Evolutionary conservation across 2,329 filamentous ascomycete species (phyloP), one percentile per base, ranked within the genome.

Genomic region (Sarocladiaceae sp.): DNA sequence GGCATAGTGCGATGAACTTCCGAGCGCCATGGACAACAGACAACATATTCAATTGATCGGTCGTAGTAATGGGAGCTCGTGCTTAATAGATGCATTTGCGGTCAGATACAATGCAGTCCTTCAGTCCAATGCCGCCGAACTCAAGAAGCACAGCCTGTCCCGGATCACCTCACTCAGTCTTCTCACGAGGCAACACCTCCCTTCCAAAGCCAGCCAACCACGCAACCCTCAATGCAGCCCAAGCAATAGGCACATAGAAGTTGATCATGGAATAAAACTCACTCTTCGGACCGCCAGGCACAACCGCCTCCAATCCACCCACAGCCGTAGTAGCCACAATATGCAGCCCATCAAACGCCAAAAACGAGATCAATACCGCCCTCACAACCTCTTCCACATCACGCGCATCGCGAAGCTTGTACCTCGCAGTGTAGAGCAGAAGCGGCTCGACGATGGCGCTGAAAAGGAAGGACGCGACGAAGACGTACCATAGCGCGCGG

Each of bases 221-320:
- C 13, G 44, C 20, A 12, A 17, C 18, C 35, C 52, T 28, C n/a
- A 53, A 20, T 7, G 23, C 35, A 6, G 36, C 18, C 42, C 29
- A 53, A 11, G 4, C 23, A 13, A 50, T 25, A 12, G 51, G 44
- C 5, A 39, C 44, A 29, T 35, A 53, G 10, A 50, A n/a, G 18
- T 53, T 49, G 42, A 53, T 42, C 26, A 36, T 23, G 12, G 44
- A 31, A 29, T 53, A 53, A n/a, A 53, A 29, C 15, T 53, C 51
- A 23, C 22, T n/a, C 20, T 50, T 13, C 31, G 31, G 7, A n/a
- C 48, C 33, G 31, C 29, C 37, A 11, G 31, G 5, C 25, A 33
- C n/a, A 2, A 18, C 23, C 49, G 36, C 15, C n/a, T 50, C 51
- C 22, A 23, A 39, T 6, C 51, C 51, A 13, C 25, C 44, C 7